A percentile compares a stretch with the other conserved stretches of the same genome.
Conservation (phyloP, 495 filamentous ascomycete species). For the Cenococcum geophilum region DNA sequence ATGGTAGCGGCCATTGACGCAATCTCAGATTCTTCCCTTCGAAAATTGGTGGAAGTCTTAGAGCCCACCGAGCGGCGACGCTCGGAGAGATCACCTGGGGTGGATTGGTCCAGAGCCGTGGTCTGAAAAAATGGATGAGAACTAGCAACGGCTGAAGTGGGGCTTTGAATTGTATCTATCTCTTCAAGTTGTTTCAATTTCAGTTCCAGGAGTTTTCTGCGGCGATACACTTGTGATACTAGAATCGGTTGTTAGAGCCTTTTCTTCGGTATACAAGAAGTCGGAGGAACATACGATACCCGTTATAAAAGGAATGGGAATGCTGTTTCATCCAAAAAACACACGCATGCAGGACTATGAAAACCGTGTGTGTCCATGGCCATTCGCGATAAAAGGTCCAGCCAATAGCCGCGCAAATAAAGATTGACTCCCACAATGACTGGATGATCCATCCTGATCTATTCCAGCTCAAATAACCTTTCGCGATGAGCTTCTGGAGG, state of each 20-base stretch:
- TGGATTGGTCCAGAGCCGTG: slow-evolving; percentile 34
- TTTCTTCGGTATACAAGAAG: background rate
- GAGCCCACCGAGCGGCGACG: slow-evolving; percentile 41
- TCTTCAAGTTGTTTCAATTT: slow-evolving; percentile 44
- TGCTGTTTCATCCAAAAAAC: slow-evolving; percentile 77
- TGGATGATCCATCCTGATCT: slow-evolving; percentile 62
- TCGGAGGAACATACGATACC: slow-evolving; percentile 44
- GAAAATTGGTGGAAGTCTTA: slow-evolving; percentile 35
- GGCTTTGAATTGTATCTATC: slow-evolving; percentile 31
- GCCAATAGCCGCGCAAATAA: slow-evolving; percentile 51
- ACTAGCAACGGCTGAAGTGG: slow-evolving; percentile 19
- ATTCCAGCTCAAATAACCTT: slow-evolving; percentile 57
- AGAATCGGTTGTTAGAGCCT: slow-evolving; percentile 42
- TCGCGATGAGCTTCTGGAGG: slow-evolving; percentile 51
- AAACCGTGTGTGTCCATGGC: slow-evolving; percentile 70
- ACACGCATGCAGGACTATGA: slow-evolving; percentile 63
- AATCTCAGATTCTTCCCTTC: slow-evolving; percentile 43
- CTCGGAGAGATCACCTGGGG: slow-evolving; percentile 39
- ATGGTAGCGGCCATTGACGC: slow-evolving; percentile 51
- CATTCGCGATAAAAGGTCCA: slow-evolving; percentile 61
- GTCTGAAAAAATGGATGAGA: slow-evolving; percentile 26
- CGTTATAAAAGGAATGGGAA: slow-evolving; percentile 70
- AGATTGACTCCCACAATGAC: slow-evolving; percentile 60
- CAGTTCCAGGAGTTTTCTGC: slow-evolving; percentile 40
- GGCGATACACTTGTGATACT: slow-evolving; percentile 55